Evolutionary conservation across 2,329 filamentous ascomycete species (phyloP).

Genomic region (Xylariomycetidae sp.): DNA sequence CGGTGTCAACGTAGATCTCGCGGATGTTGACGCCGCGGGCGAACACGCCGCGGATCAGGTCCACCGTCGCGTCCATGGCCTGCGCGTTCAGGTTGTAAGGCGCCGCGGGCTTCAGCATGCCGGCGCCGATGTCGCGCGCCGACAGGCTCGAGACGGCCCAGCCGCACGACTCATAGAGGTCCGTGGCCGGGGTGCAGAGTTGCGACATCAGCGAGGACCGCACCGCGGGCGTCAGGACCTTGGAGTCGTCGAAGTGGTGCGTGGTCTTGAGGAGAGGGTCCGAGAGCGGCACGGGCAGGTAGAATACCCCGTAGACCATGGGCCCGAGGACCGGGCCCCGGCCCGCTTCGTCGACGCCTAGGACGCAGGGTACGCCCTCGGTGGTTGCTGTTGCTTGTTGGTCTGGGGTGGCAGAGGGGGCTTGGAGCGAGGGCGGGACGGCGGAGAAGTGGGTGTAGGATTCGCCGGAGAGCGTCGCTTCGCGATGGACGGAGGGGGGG

Average conservation of each 20-base stretch:
- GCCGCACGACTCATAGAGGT: slow-evolving; percentile 54
- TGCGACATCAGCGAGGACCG: slow-evolving; percentile 65
- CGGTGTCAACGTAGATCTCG: slow-evolving; percentile 93
- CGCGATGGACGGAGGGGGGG: slow-evolving; percentile 62
- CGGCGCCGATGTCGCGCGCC: slow-evolving; percentile 74
- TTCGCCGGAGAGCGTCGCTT: slow-evolving; percentile 55
- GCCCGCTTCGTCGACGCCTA: slow-evolving; percentile 92
- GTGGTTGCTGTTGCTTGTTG: slow-evolving; percentile 21
- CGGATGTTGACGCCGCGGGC: slow-evolving; percentile 73
- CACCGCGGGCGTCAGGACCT: slow-evolving; percentile 77
- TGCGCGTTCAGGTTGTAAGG: slow-evolving; percentile 93
- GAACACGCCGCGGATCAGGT: slow-evolving; percentile 73
- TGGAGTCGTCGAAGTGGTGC: slow-evolving; percentile 92
- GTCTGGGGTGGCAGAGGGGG: slow-evolving; percentile 22
- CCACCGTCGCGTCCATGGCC: slow-evolving; percentile 86
- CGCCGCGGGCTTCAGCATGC: slow-evolving; percentile 64
- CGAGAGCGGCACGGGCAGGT: slow-evolving; percentile 67
- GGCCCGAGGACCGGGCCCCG: slow-evolving; percentile 87
- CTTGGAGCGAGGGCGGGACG: slow-evolving; percentile 57
- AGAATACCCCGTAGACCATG: slow-evolving; percentile 69
- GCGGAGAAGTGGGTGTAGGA: slow-evolving; percentile 70
- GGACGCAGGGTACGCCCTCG: slow-evolving; percentile 58
- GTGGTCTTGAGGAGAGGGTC: slow-evolving; percentile 70
- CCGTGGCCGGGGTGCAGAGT: slow-evolving; percentile 60
- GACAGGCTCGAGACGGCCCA: slow-evolving; percentile 82